Base-by-base conservation (phyloP, 345 rosid genomes). In the Dimocarpus longan region DNA sequence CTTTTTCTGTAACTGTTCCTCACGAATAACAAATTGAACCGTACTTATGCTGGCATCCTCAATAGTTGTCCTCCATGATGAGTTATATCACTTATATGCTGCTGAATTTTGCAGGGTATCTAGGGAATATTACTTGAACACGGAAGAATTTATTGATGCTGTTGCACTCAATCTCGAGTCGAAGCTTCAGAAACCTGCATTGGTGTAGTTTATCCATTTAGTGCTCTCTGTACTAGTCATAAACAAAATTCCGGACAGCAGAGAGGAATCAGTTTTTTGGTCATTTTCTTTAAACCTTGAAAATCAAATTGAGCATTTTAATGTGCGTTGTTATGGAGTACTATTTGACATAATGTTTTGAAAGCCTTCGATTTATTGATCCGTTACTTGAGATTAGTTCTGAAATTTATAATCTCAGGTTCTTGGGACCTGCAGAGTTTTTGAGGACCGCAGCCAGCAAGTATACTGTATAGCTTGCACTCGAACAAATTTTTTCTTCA, bases 91-190 rank as follows among this genome's bases (percentile, higher is more conserved):
- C n/a, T n/a, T n/a, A n/a, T 32, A 32, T 70, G 52, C 59, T 75
- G 22, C 24, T 69, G 73, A 52, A 79, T 26, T 28, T 15, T 75
- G 81, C 94, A 93, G 99, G 90, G 94, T 91, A 73, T 82, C 90
- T 19, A 86, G 97, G 76, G 94, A 92, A 76, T 82, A 44, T 74
- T 96, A 85, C 87, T 73, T 93, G 87, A 91, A 78, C 86, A 96
- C 99, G 0, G 98, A 89, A 82, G 93, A 92, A 84, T 96, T 96
- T 77, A 91, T 96, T 0, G 94, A 91, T 82, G 93, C 93, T 11
- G 97, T 95, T 67, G 96, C 90, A 43, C 76, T 80, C 28, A 89
- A 85, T 82, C 91, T 93, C 46, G 82, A 84, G 32, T 32, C 86
- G 39, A 89, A 88, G 88, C 91, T 92, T 70, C 76, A 13, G 78